phyloP scores from a whole-genome alignment of 495 filamentous ascomycete species.

The Amniculicola lignicola region DNA sequence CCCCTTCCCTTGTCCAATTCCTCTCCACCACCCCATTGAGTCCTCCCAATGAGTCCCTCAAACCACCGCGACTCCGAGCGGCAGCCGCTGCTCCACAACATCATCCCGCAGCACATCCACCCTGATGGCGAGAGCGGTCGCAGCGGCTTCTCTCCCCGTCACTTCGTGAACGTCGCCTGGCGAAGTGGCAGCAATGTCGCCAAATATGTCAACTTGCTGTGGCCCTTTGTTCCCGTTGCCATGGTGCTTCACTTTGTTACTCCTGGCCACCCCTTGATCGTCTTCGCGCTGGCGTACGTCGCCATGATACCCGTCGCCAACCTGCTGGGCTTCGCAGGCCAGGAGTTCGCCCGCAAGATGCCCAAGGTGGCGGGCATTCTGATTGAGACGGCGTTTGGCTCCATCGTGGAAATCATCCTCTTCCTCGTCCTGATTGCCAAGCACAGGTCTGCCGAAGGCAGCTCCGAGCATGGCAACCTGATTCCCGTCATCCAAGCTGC shows the following conservation, averaged over 20 bases:
- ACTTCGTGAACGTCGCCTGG: slow-evolving; percentile 60
- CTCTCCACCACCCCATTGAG: too few species aligned
- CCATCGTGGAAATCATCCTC: slow-evolving; percentile 76
- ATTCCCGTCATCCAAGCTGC: slow-evolving; percentile 79
- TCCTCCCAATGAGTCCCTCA: slow-evolving; percentile 2
- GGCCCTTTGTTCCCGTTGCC: slow-evolving; percentile 69
- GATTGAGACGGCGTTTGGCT: slow-evolving; percentile 73
- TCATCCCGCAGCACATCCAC: slow-evolving; percentile 41
- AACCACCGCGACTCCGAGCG: slow-evolving; percentile 11
- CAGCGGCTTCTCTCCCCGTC: slow-evolving; percentile 55
- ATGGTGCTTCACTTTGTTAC: slow-evolving; percentile 61
- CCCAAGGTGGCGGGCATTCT: slow-evolving; percentile 78
- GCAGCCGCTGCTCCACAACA: slow-evolving; percentile 16
- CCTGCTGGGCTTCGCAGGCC: slow-evolving; percentile 77
- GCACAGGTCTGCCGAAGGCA: slow-evolving; percentile 37
- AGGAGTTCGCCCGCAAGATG: slow-evolving; percentile 75
- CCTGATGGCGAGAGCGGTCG: slow-evolving; percentile 65
- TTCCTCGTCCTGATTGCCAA: slow-evolving; percentile 68
- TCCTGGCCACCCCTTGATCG: slow-evolving; percentile 56
- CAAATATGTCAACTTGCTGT: slow-evolving; percentile 63
- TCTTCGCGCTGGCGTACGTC: slow-evolving; percentile 69
- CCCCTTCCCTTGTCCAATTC: too few species aligned
- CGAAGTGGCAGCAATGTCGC: slow-evolving; percentile 54
- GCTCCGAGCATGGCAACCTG: slow-evolving; percentile 26
- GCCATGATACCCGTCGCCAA: slow-evolving; percentile 89